Base-by-base conservation (phyloP, 805 yeast genomes). In the Metschnikowia matae region DNA sequence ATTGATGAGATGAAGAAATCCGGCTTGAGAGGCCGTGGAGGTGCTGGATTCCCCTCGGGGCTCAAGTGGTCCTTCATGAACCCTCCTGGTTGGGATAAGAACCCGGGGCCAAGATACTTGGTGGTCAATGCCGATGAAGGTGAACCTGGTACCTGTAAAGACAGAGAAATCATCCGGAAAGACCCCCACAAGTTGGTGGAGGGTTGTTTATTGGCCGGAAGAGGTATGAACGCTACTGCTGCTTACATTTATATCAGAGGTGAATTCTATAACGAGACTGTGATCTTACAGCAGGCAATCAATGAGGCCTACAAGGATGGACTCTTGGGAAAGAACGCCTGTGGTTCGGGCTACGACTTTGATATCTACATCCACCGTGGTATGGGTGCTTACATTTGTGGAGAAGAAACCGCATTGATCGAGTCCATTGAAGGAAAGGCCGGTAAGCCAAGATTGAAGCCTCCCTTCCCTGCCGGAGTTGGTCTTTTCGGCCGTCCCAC, bases 41-140 rank as follows among this genome's bases (percentile, higher is more conserved):
- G 96, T 63, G 96, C 96, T 42, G 96, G 96, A 15, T 88, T 88
- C 78, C 96, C 96, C 48, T 82, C 90, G 21, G 96, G 96, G 32
- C 79, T 88, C 63, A 88, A 88, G 70, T 88, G 95, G 95, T 86
- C 94, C 21, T 88, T 88, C 66, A 88, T 88, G 96, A 89, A 89
- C 71, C 96, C 96, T 42, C 96, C 96, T 49, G 94, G 94, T 52
- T 88, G 96, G 96, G 95, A 88, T 54, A 89, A 88, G 65, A 88
- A 88, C 70, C 72, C 71, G 14, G 96, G 96, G n/a, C 94, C 96
- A 54, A 80, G 96, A 63, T 87, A 87, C 66, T 78, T 89, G 59
- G 95, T 89, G 44, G 89, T 89, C 62, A 89, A 89, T 69, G 96
- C 96, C 49, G 96, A 89, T 74, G 96, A 89, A 73, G 96, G 96